Evolutionary conservation across 116 monocot species (phyloP).

Genomic region (Trichopus zeylanicus): DNA sequence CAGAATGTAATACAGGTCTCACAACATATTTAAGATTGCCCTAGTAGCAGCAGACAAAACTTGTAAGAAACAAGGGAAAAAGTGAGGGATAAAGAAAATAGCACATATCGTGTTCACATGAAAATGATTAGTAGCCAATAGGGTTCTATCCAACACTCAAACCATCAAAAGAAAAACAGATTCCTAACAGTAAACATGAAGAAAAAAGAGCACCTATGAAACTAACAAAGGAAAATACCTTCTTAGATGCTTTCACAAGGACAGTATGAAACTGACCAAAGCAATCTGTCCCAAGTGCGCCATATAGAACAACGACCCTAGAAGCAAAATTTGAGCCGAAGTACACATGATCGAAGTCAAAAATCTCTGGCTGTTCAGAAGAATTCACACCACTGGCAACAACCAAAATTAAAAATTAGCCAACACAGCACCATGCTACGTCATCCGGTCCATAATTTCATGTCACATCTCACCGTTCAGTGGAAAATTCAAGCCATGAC

Average conservation of each 20-base stretch:
- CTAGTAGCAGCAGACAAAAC: slow-evolving; percentile 20
- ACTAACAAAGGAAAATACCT: slow-evolving; percentile 28
- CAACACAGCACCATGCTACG: not conserved
- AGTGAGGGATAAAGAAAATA: no score
- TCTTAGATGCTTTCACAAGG: slow-evolving; percentile 56
- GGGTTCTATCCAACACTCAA: no score
- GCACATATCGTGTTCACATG: no score
- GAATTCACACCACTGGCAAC: slow-evolving; percentile 25
- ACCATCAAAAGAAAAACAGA: no score
- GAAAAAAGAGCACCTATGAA: not conserved
- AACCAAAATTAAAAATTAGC: slow-evolving; percentile 2
- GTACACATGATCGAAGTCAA: slow-evolving; percentile 89
- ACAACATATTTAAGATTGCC: slow-evolving; percentile 71
- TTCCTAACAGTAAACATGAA: no score
- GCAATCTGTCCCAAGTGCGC: slow-evolving; percentile 88
- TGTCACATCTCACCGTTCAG: slow-evolving; percentile 34
- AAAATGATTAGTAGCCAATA: no score
- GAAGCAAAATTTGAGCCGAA: slow-evolving; percentile 22
- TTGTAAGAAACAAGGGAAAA: not conserved
- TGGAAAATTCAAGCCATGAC: slow-evolving; percentile 45
- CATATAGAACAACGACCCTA: slow-evolving; percentile 64
- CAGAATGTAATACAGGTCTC: slow-evolving; percentile 61
- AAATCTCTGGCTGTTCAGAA: slow-evolving; percentile 49
- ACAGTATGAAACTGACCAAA: slow-evolving; percentile 66
- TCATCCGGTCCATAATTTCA: not conserved